Conservation (phyloP, 2,329 filamentous ascomycete species). For the Colletotrichum zoysiae region DNA sequence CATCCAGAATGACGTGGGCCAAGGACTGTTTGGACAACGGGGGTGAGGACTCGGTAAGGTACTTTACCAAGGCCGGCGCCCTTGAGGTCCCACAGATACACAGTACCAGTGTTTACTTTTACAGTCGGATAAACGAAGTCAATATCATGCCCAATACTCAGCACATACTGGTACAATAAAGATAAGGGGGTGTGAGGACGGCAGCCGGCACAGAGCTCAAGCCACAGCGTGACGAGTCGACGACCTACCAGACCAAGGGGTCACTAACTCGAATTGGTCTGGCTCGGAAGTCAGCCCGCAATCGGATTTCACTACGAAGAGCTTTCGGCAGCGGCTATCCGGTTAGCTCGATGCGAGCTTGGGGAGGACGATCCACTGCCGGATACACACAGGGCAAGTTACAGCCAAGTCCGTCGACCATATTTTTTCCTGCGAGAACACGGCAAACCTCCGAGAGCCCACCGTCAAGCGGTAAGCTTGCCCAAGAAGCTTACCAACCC, state of each 20-base stretch:
- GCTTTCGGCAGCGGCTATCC: constrained; percentile 37
- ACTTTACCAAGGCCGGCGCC: too few relatives aligned
- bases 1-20: constrained; percentile 34
- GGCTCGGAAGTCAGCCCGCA: not conserved
- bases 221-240: not conserved
- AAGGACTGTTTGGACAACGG: constrained; percentile 5
- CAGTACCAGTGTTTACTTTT: too few relatives aligned
- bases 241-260: not conserved
- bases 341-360: constrained; percentile 32
- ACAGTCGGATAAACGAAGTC: too few relatives aligned
- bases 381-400: constrained; percentile 20
- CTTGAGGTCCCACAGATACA: too few relatives aligned
- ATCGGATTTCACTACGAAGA: too few relatives aligned
- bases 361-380: constrained; percentile 6
- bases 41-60: too few relatives aligned
- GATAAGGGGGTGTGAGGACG: not conserved
- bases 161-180: too few relatives aligned
- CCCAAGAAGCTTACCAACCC: too few relatives aligned
- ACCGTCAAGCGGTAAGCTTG: too few relatives aligned
- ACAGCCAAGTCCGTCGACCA: constrained; percentile 31
- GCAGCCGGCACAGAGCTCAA: not conserved
- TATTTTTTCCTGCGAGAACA: not conserved
- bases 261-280: not conserved
- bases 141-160: too few relatives aligned
- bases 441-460: not conserved